A percentile compares a stretch with the other conserved stretches of the same genome.
These are phyloP conservation scores for Carex littledalei DNA, from an alignment of 176 grass and related monocot genomes.

Conservation along the genomic window DNA sequence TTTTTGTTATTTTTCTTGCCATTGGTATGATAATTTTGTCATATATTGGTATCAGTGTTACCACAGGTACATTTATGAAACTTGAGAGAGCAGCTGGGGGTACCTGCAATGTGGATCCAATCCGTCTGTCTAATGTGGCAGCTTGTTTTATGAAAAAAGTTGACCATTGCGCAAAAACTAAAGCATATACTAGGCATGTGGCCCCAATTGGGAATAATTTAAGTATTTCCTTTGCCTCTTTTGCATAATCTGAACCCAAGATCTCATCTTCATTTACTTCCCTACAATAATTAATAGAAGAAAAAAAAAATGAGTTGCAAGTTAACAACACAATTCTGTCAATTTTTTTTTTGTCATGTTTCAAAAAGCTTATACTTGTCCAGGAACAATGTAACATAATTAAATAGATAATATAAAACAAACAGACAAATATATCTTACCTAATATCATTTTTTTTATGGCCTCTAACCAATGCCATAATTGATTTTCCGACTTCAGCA, in stretches of 20 bases:
- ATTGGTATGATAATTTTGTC: constrained; percentile 48
- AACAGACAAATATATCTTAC: neutral
- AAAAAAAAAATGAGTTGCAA: neutral
- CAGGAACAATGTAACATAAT: neutral
- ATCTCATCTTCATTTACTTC: constrained; percentile 7
- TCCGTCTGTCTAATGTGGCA: constrained; percentile 50
- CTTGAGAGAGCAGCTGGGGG: constrained; percentile 46
- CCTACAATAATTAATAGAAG: constrained; percentile 4
- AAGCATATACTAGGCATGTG: constrained; percentile 38
- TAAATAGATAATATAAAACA: neutral
- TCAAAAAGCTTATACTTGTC: neutral
- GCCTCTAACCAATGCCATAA: constrained; percentile 29
- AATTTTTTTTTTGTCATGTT: neutral
- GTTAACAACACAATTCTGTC: neutral
- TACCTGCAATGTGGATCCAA: constrained; percentile 32
- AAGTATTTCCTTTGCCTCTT: constrained; percentile 25
- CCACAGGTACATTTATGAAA: constrained; percentile 29
- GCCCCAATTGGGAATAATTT: constrained; percentile 50
- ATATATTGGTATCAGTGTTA: constrained; percentile 38
- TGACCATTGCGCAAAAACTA: constrained; percentile 35
- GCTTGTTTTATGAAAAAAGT: constrained; percentile 76
- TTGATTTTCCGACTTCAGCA: constrained; percentile 36
- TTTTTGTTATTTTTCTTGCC: constrained; percentile 30
- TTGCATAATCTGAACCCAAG: neutral
- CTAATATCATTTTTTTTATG: constrained; percentile 14